phyloP scores from a whole-genome alignment of 805 yeast genomes.

The Sugiyamaella lignohabitans region DNA sequence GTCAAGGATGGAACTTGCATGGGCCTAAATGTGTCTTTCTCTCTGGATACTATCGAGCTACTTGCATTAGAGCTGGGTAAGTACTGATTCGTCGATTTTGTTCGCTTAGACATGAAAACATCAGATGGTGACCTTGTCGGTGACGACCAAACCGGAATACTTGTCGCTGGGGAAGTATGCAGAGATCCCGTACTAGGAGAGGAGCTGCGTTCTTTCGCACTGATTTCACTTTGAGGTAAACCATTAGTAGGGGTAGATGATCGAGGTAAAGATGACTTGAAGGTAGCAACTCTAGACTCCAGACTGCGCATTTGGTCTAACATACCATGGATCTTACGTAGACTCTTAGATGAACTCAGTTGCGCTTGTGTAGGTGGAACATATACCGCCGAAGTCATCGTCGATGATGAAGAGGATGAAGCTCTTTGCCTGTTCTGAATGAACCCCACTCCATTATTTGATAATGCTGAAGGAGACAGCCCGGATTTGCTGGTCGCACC shows the following conservation, averaged over 20 bases:
- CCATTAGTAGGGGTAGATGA: conserved; percentile 13
- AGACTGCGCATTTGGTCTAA: conserved; percentile 25
- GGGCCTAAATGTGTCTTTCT: no score
- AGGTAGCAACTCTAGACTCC: conserved; percentile 26
- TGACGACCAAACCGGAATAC: conserved; percentile 9
- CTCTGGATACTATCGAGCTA: no score
- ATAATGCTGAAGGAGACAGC: not conserved
- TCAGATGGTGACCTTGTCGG: conserved; percentile 1
- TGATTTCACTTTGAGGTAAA: conserved; percentile 4
- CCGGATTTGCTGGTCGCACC: not conserved
- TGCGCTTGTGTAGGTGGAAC: not conserved
- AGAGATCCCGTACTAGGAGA: conserved; percentile 1
- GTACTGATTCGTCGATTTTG: no score
- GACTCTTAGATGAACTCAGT: conserved; percentile 23
- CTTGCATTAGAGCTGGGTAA: no score
- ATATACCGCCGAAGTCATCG: not conserved
- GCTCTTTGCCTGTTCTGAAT: not conserved
- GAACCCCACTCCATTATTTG: not conserved
- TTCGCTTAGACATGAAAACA: no score
- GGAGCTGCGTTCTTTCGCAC: not conserved
- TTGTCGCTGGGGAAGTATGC: conserved; percentile 1
- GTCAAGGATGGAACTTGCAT: no score
- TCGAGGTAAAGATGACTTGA: conserved; percentile 24
- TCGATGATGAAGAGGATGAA: not conserved
- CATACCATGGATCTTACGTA: conserved; percentile 28